phyloP scores from a whole-genome alignment of 2,329 filamentous ascomycete species.

The Talaromyces sp. region DNA sequence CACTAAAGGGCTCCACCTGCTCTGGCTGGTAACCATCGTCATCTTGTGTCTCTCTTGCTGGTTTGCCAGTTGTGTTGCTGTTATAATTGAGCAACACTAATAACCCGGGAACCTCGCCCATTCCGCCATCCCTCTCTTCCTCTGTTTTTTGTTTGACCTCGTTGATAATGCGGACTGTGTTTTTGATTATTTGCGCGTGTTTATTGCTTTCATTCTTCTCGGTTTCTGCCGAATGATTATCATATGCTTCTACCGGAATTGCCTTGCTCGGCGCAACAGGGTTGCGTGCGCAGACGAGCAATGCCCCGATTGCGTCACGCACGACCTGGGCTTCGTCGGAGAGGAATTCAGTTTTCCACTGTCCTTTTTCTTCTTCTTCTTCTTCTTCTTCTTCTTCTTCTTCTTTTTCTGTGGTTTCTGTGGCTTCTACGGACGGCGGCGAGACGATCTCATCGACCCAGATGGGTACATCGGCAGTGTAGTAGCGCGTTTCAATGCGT shows the following conservation, averaged over 20 bases:
- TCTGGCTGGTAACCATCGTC: constrained; percentile 16
- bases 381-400: not conserved
- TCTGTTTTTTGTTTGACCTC: constrained; percentile 38
- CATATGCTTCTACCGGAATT: constrained; percentile 1
- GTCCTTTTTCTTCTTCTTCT: constrained; percentile 9
- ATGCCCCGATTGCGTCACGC: constrained; percentile 40
- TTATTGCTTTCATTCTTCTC: constrained; percentile 1
- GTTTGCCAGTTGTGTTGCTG: not conserved
- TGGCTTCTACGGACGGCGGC: not conserved
- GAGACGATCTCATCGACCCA: constrained; percentile 43
- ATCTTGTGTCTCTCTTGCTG: not conserved
- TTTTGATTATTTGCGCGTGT: constrained; percentile 25
- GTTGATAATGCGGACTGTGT: constrained; percentile 32
- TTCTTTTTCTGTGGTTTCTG: not conserved
- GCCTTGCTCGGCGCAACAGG: constrained; percentile 13
- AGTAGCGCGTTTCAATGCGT: constrained; percentile 40
- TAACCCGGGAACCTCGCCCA: constrained; percentile 34
- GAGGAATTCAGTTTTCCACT: constrained; percentile 41
- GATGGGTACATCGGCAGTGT: constrained; percentile 39
- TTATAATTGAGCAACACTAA: constrained; percentile 29
- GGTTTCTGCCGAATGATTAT: not conserved
- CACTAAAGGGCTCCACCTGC: constrained; percentile 28
- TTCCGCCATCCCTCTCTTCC: constrained; percentile 34
- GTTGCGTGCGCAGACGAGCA: constrained; percentile 34
- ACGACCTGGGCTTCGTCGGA: constrained; percentile 39